Base-by-base conservation (phyloP, 768 basidiomycete genomes). In the Pluteus cervinus region DNA sequence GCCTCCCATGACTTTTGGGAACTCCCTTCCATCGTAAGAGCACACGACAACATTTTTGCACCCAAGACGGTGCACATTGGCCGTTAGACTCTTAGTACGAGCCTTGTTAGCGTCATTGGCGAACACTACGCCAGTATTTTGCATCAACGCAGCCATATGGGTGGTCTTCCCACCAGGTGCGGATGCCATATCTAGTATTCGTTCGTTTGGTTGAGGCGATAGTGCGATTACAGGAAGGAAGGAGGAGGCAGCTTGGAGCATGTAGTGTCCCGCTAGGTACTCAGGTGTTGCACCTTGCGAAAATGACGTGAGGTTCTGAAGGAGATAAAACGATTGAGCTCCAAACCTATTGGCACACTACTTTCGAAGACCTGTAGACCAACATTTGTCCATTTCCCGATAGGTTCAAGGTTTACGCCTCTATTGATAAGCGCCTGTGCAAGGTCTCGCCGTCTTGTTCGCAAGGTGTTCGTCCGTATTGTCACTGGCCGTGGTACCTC, bases 221-320 rank as follows among this genome's bases (percentile, higher is more conserved):
- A 99, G 82, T 3, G 96, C 90, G 46, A 98, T 93, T 53, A 98
- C 96, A 37, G 96, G 96, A n/a, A 99, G 75, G 73, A 99, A 97
- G 1, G 96, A 98, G 4, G 92, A 94, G 8, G 96, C 96, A 5
- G 96, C 90, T 68, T 99, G 96, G 17, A 98, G 85, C 89, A 99
- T 98, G 63, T 99, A 99, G 57, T 99, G 93, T 2, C 96, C 96
- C 0, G 96, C 92, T 25, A 99, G 79, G 62, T 99, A 99, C 65
- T 99, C 96, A 8, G 96, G 96, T 2, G 96, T 98, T 5, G 96
- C 96, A 57, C 87, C 81, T 82, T 28, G 26, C 9, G 26, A 28
- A 14, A 9, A 28, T 23, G 22, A 28, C 24, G 18, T 15, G 32
- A 30, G 25, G 41, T n/a, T n/a, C n/a, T n/a, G 9, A 28, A 9